Conservation (phyloP, 306 rosid genomes). For the Luffa acutangula region DNA sequence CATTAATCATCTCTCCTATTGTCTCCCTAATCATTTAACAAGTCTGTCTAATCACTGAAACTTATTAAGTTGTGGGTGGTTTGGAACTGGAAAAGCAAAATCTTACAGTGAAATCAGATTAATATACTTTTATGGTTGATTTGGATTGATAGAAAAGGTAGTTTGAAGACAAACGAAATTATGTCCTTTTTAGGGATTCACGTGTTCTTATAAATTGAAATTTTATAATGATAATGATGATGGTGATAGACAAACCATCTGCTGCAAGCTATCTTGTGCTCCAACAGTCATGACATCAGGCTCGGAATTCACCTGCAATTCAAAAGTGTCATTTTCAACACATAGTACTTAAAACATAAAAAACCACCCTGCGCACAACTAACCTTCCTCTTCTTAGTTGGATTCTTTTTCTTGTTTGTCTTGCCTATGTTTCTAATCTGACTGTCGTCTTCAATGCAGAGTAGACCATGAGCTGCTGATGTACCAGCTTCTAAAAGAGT, state of each 20-base stretch:
- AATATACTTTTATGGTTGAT: not conserved
- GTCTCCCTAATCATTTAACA: not conserved
- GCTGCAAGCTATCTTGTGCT: conserved; percentile 83
- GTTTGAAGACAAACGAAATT: not conserved
- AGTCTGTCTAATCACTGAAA: not conserved
- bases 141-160: not conserved
- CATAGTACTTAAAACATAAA: not conserved
- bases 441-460: conserved; percentile 63
- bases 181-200: not conserved
- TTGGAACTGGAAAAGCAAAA: not conserved
- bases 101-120: not conserved
- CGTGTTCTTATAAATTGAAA: too few species aligned
- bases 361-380: conserved; percentile 12
- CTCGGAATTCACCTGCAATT: conserved; percentile 62
- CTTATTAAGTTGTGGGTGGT: not conserved
- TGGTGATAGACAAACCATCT: conserved; percentile 60
- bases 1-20: not conserved
- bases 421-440: conserved; percentile 72
- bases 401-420: conserved; percentile 69
- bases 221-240: not conserved
- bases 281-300: conserved; percentile 69
- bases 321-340: conserved; percentile 18
- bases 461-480: conserved; percentile 59
- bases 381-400: conserved; percentile 92
- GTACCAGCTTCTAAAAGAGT: conserved; percentile 62